Evolutionary conservation across 352 stramenopile species (phyloP), one percentile per base, ranked within the genome.

Genomic region (Phytophthora constricta): DNA sequence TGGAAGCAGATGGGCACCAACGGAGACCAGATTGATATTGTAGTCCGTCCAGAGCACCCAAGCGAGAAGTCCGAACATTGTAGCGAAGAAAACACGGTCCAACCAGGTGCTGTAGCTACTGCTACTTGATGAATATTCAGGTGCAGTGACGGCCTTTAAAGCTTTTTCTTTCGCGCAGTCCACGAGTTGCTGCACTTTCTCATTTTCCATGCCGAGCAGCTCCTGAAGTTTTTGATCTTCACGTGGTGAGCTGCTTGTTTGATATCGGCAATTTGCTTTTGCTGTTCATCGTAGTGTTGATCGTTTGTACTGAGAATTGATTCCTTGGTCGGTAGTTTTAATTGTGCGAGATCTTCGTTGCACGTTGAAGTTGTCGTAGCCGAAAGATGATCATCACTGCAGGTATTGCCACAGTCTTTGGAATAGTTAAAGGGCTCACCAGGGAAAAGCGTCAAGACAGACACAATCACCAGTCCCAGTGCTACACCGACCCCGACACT

Each of bases 401-500:
- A 39, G 39, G 14, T n/a, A 25, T 37, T n/a, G 7, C 10, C 9
- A 17, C 14, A 42, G 20, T 61, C 47, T 13, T 25, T 58, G 19
- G 33, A 71, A 54, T 82, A 91, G 57, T 90, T 74, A 55, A 90
- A 90, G 14, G 84, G 77, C 50, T 91, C 66, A 1, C 82, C 84
- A 20, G 82, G 84, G 56, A 86, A 90, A 8, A 74, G 31, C 4
- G 50, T 70, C 3, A 93, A 63, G 3, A 81, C 27, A 17, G 58
- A 65, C 19, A 91, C 64, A 19, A 91, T 10, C 5, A 84, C 31
- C 20, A 86, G n/a, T 0, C 82, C 83, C 1, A 89, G 26, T 13
- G 68, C 65, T 2, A 84, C 19, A 1, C 82, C 85, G 4, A 87
- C 14, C 0, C 41, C 70, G 11, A 91, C 28, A 58, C 73, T 81